Conservation (phyloP, 2,329 filamentous ascomycete genomes). For the Pyricularia sp. region DNA sequence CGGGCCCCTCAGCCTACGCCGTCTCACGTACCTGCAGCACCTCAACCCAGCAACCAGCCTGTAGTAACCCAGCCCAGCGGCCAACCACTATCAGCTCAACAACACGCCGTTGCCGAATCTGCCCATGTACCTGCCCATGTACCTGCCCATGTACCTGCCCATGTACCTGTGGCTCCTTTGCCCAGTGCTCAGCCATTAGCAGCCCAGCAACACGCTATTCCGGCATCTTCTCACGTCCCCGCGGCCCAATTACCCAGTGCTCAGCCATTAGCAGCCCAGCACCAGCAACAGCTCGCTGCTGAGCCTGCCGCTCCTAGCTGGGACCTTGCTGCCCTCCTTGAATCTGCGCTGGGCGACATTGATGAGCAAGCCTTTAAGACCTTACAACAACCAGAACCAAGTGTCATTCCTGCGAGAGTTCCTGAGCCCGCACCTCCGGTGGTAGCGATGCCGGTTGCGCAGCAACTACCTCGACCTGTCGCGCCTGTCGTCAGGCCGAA, state of each 20-base stretch:
- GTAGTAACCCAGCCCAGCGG: not conserved
- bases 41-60: not conserved
- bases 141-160: not conserved
- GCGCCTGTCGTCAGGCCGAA: conserved; percentile 7
- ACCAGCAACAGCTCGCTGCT: not conserved
- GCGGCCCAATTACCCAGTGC: not conserved
- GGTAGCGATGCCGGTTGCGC: not conserved
- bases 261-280: not conserved
- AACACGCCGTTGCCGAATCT: not conserved
- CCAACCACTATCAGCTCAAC: not conserved
- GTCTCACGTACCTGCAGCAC: not conserved
- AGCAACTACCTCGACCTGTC: not conserved
- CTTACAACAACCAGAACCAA: not conserved
- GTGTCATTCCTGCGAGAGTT: not conserved
- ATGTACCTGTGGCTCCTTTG: not conserved
- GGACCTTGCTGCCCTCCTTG: conserved; percentile 17
- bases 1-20: not conserved
- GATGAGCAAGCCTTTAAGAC: conserved; percentile 8
- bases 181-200: not conserved
- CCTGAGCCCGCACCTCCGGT: not conserved
- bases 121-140: not conserved
- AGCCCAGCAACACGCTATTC: not conserved
- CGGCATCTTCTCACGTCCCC: not conserved
- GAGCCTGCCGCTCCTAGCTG: conserved; percentile 5
- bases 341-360: conserved; percentile 16